Base-by-base conservation (phyloP, 2,329 filamentous ascomycete species). In the Fusarium scirpi region DNA sequence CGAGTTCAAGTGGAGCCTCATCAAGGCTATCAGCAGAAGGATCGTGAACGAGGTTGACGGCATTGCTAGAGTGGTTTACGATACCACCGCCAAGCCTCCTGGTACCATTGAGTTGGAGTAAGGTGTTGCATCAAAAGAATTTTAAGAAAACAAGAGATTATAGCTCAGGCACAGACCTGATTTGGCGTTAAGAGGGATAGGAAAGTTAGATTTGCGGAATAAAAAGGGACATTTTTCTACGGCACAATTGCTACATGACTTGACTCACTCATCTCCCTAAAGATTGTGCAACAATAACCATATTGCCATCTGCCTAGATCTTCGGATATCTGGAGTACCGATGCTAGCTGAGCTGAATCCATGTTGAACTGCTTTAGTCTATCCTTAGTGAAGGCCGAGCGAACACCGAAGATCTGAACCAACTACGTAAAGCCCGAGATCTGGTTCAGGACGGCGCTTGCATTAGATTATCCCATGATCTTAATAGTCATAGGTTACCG, bases 41-140 rank as follows among this genome's bases (percentile, higher is more conserved):
- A 59, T 60, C 45, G 58, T 60, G 54, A 60, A 59, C 54, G 58
- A 60, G 44, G 58, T 59, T 46, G 58, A 59, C 32, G 58, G 58
- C 18, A 60, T 60, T 6, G 58, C 58, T 13, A 59, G 58, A 18
- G 58, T 60, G 20, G 58, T 60, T 20, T 60, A 60, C 24, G 58
- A 60, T 25, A 60, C 58, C 30, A 60, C 58, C 4, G 45, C 58
- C 22, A 60, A 60, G 41, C 58, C 58, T 20, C 54, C 58, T 24
- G 58, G 58, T 8, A 53, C 49, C n/a, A 53, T 53, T 53, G 49
- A 53, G 49, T 53, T 53, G 49, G 49, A 53, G n/a, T 53, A 43
- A 53, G 32, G 8, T 38, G 38, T 13, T 22, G 25, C 13, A 43
- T 24, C 11, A 7, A 38, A 18, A n/a, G 20, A 20, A 43, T 41